Base-by-base conservation (phyloP, 2,329 filamentous ascomycete species). In the Trichoderma hamatum region DNA sequence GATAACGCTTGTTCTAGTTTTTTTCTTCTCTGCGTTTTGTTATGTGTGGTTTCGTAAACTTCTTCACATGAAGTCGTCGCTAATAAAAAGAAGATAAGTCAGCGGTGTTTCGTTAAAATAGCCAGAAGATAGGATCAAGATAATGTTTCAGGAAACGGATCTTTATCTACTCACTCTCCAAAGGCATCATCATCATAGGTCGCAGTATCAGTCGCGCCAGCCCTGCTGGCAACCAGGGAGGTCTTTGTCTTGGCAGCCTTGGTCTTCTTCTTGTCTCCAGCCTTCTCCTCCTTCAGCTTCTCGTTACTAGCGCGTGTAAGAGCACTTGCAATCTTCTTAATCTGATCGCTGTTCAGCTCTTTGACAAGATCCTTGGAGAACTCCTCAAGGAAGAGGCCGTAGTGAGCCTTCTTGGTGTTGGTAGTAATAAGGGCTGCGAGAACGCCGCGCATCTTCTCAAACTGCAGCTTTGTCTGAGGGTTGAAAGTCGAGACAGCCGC, bases 231-330 rank as follows among this genome's bases (percentile, higher is more conserved):
- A 67, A 92, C 91, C 61, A 98, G 84, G 7, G 89, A 90, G 21
- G 92, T 89, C 89, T 99, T 99, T 49, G 92, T 97, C 89, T 98
- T 98, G 71, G 93, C 92, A 5, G 94, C 94, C 88, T 98, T 98
- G 75, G 86, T 89, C 89, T 98, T 99, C 67, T 92, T 90, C 86
- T 97, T 97, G 73, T 97, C 93, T 3, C 92, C 89, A 4, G 91
- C 90, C 87, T 98, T 97, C 87, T 99, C 96, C 81, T 97, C 94
- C 85, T 94, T 96, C 91, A 98, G 91, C 87, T 97, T 97, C 88
- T 98, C 96, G 79, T 99, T 99, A 78, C 93, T 88, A 68, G 97
- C 86, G 5, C 94, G 91, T n/a, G 94, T 97, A 76, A 99, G 82
- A 5, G 88, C 87, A 80, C 92, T 96, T 14, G 93, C 89, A 73